Base-by-base conservation (phyloP, 495 filamentous ascomycete genomes). In the Aspergillus conjunctus region DNA sequence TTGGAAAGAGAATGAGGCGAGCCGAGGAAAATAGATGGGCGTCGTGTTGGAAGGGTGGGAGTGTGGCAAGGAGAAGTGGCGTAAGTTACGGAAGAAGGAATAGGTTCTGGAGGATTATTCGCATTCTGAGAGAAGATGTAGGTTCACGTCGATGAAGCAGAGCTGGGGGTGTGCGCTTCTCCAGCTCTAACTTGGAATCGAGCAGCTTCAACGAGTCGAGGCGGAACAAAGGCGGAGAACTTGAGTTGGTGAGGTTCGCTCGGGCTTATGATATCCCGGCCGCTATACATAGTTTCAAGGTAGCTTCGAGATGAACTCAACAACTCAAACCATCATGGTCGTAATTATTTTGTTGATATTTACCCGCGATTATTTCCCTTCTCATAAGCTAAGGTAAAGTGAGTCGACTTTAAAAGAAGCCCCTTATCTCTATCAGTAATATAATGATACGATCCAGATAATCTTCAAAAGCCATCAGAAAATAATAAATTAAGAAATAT, bases 251-350 rank as follows among this genome's bases (percentile, higher is more conserved):
- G 51, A 60, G 51, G 41, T 51, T 54, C 58, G 58, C 58, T 54
- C 58, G 58, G 58, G 18, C 51, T 60, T 60, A 60, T 60, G 51
- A 60, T 60, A 8, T 60, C 58, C 58, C 58, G 58, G 30, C 26
- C 26, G 26, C 26, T 26, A 26, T 26, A 26, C 26, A 26, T 26
- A 26, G 26, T 26, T 26, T 26, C 2, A 26, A 26, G 26, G 26
- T 26, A 26, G 26, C 26, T 26, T 26, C 5, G 26, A 26, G 26
- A 26, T 26, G 26, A 26, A 26, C 2, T 26, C 26, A 26, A 26
- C 26, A 26, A 26, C 26, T 26, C 26, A 26, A 26, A 26, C 2
- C 5, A 26, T 26, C 26, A 26, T 2, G 5, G 2, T 26, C 26
- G n/a, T n/a, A n/a, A n/a, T n/a, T 26, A 26, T 26, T 26, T 26